Evolutionary conservation across 768 basidiomycete species (phyloP).

Genomic region (Mycena filopes): DNA sequence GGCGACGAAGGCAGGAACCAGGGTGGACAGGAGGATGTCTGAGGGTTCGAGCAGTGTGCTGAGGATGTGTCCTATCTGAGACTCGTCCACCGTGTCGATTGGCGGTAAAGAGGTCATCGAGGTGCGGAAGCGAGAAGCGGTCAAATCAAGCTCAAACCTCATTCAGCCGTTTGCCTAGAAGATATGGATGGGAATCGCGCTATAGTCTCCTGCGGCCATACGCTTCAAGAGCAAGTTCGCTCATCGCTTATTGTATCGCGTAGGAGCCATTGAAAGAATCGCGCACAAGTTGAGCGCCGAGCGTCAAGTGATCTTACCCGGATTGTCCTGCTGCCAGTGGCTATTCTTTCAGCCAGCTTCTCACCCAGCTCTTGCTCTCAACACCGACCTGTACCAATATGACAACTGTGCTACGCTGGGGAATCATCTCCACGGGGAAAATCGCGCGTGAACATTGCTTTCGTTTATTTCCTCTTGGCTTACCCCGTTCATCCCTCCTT

Average conservation of each 20-base stretch:
- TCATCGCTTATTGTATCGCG: too few species aligned
- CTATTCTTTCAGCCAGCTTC: too few species aligned
- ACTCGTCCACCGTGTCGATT: conserved; percentile 45
- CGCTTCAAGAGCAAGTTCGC: too few species aligned
- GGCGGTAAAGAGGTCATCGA: conserved; percentile 43
- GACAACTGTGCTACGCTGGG: conserved; percentile 71
- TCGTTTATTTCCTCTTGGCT: background rate
- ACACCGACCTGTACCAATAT: conserved; percentile 30
- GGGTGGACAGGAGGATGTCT: conserved; percentile 58
- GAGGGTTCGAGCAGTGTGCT: conserved; percentile 66
- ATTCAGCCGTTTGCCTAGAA: too few species aligned
- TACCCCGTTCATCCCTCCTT: background rate
- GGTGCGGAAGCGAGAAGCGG: too few species aligned
- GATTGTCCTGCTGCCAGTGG: too few species aligned
- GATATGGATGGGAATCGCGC: too few species aligned
- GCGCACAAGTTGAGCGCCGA: too few species aligned
- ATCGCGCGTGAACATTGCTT: conserved; percentile 58
- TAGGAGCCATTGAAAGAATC: too few species aligned
- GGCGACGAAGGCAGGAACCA: conserved; percentile 63
- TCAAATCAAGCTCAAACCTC: too few species aligned
- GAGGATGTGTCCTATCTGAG: conserved; percentile 42
- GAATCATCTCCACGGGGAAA: conserved; percentile 84
- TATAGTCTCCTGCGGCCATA: too few species aligned
- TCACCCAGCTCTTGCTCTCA: background rate
- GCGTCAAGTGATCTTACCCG: too few species aligned